A percentile compares a stretch with the other conserved stretches of the same genome.
These are phyloP conservation scores for Saturnispora saitoi DNA, from an alignment of 805 yeast species.

Conservation along the genomic window DNA sequence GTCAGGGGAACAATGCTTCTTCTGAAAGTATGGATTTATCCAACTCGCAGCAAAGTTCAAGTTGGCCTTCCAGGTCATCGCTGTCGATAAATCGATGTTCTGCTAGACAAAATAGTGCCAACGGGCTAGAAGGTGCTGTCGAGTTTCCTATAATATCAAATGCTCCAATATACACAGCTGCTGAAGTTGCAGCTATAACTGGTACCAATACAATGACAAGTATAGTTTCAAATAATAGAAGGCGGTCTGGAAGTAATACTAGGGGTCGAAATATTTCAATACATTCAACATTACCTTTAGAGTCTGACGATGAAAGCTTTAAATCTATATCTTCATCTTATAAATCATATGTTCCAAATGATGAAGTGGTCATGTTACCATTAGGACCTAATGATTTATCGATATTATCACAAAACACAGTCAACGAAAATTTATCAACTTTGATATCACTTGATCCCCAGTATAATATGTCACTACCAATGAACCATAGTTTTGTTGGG, in stretches of 20 bases:
- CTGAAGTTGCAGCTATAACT: background rate
- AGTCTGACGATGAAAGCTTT: background rate
- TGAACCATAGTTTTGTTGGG: conserved; percentile 12
- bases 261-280: conserved; percentile 2
- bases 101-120: background rate
- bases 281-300: background rate
- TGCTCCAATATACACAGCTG: conserved; percentile 3
- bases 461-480: too few relatives aligned
- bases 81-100: background rate
- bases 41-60: background rate
- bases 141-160: conserved; percentile 5
- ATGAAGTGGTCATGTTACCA: conserved; percentile 23
- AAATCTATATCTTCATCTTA: background rate
- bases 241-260: conserved; percentile 4
- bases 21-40: background rate
- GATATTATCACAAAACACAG: conserved; percentile 20
- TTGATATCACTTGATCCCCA: conserved; percentile 13
- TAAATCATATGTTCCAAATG: background rate
- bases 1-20: background rate
- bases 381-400: conserved; percentile 18
- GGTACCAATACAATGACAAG: background rate
- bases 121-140: background rate
- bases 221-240: background rate
- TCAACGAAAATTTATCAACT: too few relatives aligned
- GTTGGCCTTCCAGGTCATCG: background rate